These are phyloP conservation scores for Spinellus fusiger DNA, from an alignment of 192 early-diverging fungal genomes.

Conservation along the genomic window DNA sequence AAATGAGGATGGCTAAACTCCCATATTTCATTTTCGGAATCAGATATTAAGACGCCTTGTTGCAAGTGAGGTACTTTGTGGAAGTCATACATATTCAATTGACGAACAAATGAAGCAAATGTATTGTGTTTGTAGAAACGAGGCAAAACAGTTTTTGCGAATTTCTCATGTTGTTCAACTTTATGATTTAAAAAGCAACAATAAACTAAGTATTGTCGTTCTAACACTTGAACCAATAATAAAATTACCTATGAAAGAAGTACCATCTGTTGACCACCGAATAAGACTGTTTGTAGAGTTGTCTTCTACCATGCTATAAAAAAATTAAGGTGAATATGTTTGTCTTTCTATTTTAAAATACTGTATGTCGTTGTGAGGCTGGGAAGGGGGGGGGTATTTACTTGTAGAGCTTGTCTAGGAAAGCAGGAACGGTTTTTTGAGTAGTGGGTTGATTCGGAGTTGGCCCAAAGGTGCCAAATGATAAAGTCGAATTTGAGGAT, in stretches of 20 bases:
- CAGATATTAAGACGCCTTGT: constrained; percentile 75
- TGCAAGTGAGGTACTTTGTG: constrained; percentile 92
- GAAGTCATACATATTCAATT: constrained; percentile 96
- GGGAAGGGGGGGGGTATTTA: constrained; percentile 24
- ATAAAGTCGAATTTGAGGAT: not conserved
- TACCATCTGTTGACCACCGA: constrained; percentile 80
- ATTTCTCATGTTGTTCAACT: constrained; percentile 65
- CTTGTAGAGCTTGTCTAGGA: constrained; percentile 89
- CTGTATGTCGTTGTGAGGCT: not conserved
- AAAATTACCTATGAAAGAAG: constrained; percentile 64
- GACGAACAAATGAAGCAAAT: constrained; percentile 85
- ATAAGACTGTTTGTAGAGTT: constrained; percentile 72
- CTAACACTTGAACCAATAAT: not conserved
- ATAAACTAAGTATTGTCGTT: not conserved
- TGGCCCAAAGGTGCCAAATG: not conserved
- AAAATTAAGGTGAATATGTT: not conserved
- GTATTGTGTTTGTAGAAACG: constrained; percentile 92
- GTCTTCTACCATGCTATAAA: constrained; percentile 84
- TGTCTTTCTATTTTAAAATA: not conserved
- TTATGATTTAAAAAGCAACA: not conserved
- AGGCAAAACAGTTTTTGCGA: constrained; percentile 77
- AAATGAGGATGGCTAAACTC: constrained; percentile 92
- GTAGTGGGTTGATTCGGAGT: not conserved
- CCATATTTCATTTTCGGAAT: constrained; percentile 74
- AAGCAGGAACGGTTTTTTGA: constrained; percentile 66